Percentiles rank a stretch among this genome's conserved stretches.
Conservation (phyloP, 2,329 filamentous ascomycete genomes). For the Didymella pomorum region DNA sequence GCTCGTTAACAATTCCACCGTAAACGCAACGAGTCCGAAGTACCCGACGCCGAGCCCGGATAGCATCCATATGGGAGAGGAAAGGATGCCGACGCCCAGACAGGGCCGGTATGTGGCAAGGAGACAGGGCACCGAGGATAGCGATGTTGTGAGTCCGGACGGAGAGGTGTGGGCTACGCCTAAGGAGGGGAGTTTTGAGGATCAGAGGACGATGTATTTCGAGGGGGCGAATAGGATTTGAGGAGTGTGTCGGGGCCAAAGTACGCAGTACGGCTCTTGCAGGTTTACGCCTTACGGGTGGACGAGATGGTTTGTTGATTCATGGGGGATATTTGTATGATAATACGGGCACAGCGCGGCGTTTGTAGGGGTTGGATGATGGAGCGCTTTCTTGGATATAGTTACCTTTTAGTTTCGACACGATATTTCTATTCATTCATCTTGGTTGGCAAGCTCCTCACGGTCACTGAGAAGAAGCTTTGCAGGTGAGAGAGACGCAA, state of each 20-base stretch:
- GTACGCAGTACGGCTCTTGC: slow-evolving; percentile 15
- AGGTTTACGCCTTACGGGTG: too few species aligned
- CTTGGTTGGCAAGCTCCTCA: not conserved
- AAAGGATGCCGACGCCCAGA: slow-evolving; percentile 38
- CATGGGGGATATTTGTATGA: not conserved
- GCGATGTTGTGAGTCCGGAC: slow-evolving; percentile 39
- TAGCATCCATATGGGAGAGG: slow-evolving; percentile 31
- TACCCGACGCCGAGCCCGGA: slow-evolving; percentile 49
- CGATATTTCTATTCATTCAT: not conserved
- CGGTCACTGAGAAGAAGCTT: not conserved
- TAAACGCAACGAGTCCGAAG: slow-evolving; percentile 28
- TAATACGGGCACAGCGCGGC: slow-evolving; percentile 15
- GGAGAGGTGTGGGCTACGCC: slow-evolving; percentile 46
- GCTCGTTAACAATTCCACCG: slow-evolving; percentile 24
- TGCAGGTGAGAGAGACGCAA: not conserved
- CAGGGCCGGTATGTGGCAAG: slow-evolving; percentile 23
- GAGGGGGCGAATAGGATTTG: slow-evolving; percentile 19
- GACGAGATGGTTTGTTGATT: not conserved
- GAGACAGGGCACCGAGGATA: slow-evolving; percentile 10
- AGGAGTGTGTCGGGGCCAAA: not conserved
- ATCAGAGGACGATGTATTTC: slow-evolving; percentile 30
- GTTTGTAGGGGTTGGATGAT: slow-evolving; percentile 1
- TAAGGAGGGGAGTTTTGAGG: slow-evolving; percentile 43
- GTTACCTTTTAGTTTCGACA: not conserved
- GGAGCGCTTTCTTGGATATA: slow-evolving; percentile 1